Percentiles rank a stretch among this genome's conserved stretches.
phyloP scores from a whole-genome alignment of 139 green algal genomes.

The Coccomyxa sp. region DNA sequence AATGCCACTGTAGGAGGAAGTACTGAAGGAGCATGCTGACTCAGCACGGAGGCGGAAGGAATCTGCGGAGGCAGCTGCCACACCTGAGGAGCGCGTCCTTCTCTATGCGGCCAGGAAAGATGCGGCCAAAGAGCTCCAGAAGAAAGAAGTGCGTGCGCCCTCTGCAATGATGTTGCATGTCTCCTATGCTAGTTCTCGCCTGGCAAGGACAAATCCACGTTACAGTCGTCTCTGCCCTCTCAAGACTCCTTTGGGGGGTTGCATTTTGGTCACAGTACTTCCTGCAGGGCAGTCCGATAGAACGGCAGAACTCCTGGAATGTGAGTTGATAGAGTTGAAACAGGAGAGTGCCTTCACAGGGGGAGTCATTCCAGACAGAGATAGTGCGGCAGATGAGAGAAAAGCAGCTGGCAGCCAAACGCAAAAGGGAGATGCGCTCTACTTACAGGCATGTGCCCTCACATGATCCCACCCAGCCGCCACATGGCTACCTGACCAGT shows the following conservation, averaged over 20 bases:
- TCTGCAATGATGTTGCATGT: neutral
- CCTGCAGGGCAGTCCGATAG: neutral
- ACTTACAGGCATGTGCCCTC: neutral
- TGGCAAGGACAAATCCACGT: neutral
- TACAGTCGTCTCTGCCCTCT: neutral
- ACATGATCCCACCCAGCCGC: too few species aligned
- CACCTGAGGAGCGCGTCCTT: conserved; percentile 42
- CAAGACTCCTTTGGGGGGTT: neutral
- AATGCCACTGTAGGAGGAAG: conserved; percentile 38
- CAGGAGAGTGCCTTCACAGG: conserved; percentile 10
- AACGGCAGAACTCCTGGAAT: too few species aligned
- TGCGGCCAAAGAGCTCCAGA: conserved; percentile 33
- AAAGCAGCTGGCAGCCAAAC: conserved; percentile 27
- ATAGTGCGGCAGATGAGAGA: conserved; percentile 28
- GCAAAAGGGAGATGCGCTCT: conserved; percentile 14
- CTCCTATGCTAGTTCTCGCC: neutral
- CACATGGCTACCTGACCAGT: too few species aligned
- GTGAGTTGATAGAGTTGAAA: too few species aligned
- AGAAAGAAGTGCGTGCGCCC: conserved; percentile 32
- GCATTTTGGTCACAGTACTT: conserved; percentile 13
- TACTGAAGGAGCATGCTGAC: conserved; percentile 37
- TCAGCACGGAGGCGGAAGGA: conserved; percentile 31
- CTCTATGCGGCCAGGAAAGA: conserved; percentile 45
- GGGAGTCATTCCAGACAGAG: conserved; percentile 25
- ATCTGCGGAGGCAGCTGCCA: conserved; percentile 40